Conservation (phyloP, 169 alveolate species). For the Plasmodium blacklocki region DNA sequence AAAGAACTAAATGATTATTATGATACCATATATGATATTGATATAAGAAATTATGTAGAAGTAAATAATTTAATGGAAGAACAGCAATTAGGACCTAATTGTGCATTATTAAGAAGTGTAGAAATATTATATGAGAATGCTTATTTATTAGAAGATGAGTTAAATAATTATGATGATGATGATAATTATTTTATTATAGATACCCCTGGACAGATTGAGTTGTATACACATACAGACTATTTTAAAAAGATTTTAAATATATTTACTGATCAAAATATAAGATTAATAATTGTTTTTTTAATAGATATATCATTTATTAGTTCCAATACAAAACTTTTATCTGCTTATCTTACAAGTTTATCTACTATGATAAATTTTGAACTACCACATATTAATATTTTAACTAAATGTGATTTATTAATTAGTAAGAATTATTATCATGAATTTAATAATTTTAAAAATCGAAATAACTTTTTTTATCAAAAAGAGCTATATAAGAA, state of each 20-base stretch:
- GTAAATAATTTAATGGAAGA: constrained; percentile 95
- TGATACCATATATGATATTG: constrained; percentile 88
- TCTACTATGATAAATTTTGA: constrained; percentile 97
- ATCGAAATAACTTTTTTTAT: constrained; percentile 69
- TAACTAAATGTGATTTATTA: constrained; percentile 96
- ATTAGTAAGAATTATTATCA: constrained; percentile 62
- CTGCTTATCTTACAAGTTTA: constrained; percentile 95
- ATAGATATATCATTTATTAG: constrained; percentile 95
- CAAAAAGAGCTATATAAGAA: constrained; percentile 64
- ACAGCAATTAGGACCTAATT: constrained; percentile 96
- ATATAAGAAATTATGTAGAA: constrained; percentile 96
- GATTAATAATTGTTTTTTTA: constrained; percentile 93
- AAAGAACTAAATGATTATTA: constrained; percentile 82
- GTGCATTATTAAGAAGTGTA: constrained; percentile 96
- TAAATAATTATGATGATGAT: constrained; percentile 93
- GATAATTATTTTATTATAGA: constrained; percentile 96
- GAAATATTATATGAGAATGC: constrained; percentile 94
- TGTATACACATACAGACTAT: constrained; percentile 96
- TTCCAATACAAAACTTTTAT: constrained; percentile 94
- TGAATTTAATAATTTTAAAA: constrained; percentile 75
- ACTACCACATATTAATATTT: constrained; percentile 95
- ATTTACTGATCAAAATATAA: constrained; percentile 91
- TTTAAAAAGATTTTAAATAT: constrained; percentile 91
- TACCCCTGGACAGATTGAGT: constrained; percentile 98
- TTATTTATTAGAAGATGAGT: constrained; percentile 95